These are phyloP conservation scores for Nannizziopsis barbatae DNA, from an alignment of 2,329 filamentous ascomycete species.

Conservation along the genomic window DNA sequence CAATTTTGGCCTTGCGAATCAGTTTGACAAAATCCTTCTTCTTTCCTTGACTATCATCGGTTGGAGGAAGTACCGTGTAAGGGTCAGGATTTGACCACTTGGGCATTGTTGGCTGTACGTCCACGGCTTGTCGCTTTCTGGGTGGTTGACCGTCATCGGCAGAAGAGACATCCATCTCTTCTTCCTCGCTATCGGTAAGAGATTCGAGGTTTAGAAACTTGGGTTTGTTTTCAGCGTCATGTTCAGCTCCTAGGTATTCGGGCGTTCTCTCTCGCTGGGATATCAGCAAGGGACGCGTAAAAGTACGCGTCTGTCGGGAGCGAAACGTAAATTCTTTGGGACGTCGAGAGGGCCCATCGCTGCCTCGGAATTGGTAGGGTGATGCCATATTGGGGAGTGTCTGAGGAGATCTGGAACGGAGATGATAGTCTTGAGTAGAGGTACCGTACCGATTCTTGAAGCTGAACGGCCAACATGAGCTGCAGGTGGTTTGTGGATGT, in stretches of 20 bases:
- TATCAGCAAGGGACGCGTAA: constrained; percentile 30
- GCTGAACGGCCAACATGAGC: neutral
- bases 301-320: constrained; percentile 26
- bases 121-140: constrained; percentile 30
- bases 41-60: constrained; percentile 60
- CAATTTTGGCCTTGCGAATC: constrained; percentile 77
- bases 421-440: neutral
- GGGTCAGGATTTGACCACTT: constrained; percentile 96
- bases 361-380: constrained; percentile 27
- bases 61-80: constrained; percentile 75
- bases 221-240: constrained; percentile 21
- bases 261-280: constrained; percentile 28
- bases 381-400: constrained; percentile 17
- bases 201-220: constrained; percentile 31
- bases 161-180: constrained; percentile 35
- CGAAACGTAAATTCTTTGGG: constrained; percentile 34
- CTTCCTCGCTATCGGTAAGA: constrained; percentile 38
- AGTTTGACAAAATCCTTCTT: constrained; percentile 80
- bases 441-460: neutral
- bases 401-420: neutral
- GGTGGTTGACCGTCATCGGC: constrained; percentile 28
- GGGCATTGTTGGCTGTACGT: constrained; percentile 35
- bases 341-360: constrained; percentile 19
- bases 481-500: neutral
- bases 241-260: constrained; percentile 23